These are phyloP conservation scores for Verticillium dahliae DNA, from an alignment of 2,329 filamentous ascomycete genomes.

Conservation along the genomic window DNA sequence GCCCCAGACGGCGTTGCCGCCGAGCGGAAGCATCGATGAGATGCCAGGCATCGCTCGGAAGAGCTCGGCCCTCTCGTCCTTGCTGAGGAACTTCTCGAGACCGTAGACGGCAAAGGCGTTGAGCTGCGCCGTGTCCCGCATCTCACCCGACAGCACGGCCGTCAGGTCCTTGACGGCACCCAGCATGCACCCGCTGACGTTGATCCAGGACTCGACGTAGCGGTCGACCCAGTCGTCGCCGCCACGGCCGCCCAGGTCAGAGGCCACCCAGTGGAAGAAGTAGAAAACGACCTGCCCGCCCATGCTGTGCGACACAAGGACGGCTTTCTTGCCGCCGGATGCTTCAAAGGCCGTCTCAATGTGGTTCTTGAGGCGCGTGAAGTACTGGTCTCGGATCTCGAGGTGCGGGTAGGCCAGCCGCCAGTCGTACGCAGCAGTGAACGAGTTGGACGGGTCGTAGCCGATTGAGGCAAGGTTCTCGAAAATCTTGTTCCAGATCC, in stretches of 20 bases:
- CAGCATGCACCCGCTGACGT: conserved; percentile 96
- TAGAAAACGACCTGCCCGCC: conserved; percentile 91
- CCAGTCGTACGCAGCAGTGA: conserved; percentile 80
- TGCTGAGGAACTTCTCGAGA: conserved; percentile 88
- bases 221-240: conserved; percentile 85
- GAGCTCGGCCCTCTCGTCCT: conserved; percentile 84
- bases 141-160: conserved; percentile 88
- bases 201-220: conserved; percentile 93
- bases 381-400: conserved; percentile 88
- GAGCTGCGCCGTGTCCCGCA: conserved; percentile 95
- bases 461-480: conserved; percentile 95
- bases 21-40: conserved; percentile 92
- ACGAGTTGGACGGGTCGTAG: conserved; percentile 79
- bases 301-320: conserved; percentile 93
- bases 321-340: conserved; percentile 65
- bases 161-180: conserved; percentile 87
- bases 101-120: conserved; percentile 97
- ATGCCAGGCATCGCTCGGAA: conserved; percentile 97
- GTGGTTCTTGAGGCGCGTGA: conserved; percentile 80
- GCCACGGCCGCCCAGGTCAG: conserved; percentile 68
- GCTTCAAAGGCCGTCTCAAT: conserved; percentile 78
- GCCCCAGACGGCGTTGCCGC: conserved; percentile 92
- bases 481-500: conserved; percentile 99
- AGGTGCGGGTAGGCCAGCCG: conserved; percentile 84
- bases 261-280: conserved; percentile 71